Conservation (phyloP, 306 rosid species). For the Arachis hypogaea region DNA sequence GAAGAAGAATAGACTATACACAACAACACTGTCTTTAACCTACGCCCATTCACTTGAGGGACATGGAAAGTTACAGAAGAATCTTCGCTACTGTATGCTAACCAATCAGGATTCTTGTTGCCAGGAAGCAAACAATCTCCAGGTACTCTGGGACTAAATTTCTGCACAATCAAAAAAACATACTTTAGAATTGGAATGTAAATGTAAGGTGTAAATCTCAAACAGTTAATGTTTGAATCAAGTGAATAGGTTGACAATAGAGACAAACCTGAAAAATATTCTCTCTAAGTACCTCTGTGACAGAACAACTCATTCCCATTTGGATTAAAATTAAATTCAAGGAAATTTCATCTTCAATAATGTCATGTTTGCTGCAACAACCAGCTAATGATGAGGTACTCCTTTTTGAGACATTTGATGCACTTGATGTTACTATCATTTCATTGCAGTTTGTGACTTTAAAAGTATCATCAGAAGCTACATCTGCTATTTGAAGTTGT, state of each 20-base stretch:
- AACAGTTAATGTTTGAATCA: too few relatives aligned
- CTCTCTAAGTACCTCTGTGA: too few relatives aligned
- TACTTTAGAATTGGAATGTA: too few relatives aligned
- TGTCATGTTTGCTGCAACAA: background rate
- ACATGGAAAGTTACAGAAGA: background rate
- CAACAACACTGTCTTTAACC: background rate
- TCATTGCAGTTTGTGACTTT: background rate
- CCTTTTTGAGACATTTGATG: background rate
- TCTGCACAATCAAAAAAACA: background rate
- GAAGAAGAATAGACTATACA: background rate
- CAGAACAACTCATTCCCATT: background rate
- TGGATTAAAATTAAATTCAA: background rate
- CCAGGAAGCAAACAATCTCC: background rate
- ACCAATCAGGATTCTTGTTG: slow-evolving; percentile 1
- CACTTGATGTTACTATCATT: background rate
- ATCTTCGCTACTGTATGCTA: background rate
- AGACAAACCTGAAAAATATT: too few relatives aligned
- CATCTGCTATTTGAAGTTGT: too few relatives aligned
- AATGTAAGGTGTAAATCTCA: too few relatives aligned
- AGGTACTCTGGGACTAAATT: background rate
- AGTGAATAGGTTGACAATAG: too few relatives aligned
- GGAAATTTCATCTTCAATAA: background rate
- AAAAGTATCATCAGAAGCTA: too few relatives aligned
- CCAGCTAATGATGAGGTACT: background rate
- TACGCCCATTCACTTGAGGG: background rate